Evolutionary conservation across 352 stramenopile species (phyloP), one percentile per base, ranked within the genome.

Genomic region (Globisporangium spinosum): DNA sequence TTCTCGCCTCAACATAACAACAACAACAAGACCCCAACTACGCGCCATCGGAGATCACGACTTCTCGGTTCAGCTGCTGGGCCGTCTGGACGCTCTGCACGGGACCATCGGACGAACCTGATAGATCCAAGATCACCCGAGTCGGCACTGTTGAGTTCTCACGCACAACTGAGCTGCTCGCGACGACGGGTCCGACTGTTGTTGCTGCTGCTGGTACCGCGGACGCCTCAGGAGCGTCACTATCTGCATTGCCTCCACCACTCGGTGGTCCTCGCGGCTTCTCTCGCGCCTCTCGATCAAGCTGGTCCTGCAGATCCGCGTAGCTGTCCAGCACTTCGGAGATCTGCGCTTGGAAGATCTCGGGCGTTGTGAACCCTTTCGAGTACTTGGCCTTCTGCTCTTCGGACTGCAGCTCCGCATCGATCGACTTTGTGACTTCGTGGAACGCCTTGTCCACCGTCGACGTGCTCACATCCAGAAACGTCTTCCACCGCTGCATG

Each of bases 381-480:
- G 85, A 85, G 58, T 93, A 93, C 17, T 76, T 67, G 0, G 25
- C 27, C 29, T 71, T 75, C 32, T 70, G 73, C 59, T 84, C 60
- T 47, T 86, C 64, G 35, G 79, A 76, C 58, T 78, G 67, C 51
- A 93, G 57, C 47, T 90, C 78, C 10, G 70, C 63, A 3, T 73
- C 69, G 64, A 94, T 94, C 20, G 67, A 55, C n/a, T 70, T 74
- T 9, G 84, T 94, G 34, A 76, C 67, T 20, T 77, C 69, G 3
- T 85, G 32, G 34, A 85, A 94, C 17, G 67, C 62, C 10, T 70
- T 58, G 32, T 90, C 75, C 20, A 90, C 20, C 6, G 68, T 60
- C n/a, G 76, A 79, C n/a, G 83, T 94, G 3, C 68, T 73, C 22
- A 77, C 74, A 27, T 87, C 83, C 40, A 94, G 58, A 64, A 91